Percentiles rank a stretch among this genome's conserved stretches.
Conservation (phyloP, 1,284 basidiomycete genomes). For the Ceratobasidium sp. region DNA sequence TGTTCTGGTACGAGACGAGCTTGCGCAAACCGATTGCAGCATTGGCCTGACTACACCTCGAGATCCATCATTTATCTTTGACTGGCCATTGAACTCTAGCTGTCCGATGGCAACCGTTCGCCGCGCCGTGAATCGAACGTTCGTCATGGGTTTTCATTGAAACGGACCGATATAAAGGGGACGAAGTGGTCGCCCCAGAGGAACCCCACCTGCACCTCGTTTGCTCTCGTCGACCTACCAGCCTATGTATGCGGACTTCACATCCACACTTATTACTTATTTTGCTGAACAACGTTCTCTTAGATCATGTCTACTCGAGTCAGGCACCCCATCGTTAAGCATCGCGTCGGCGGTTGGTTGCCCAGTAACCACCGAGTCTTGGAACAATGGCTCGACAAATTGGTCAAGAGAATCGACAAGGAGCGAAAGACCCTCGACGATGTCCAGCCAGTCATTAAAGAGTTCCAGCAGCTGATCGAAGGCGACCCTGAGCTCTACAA, state of each 20-base stretch:
- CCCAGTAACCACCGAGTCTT: constrained; percentile 20
- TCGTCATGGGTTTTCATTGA: no score
- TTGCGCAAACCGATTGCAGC: no score
- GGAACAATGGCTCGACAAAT: constrained; percentile 13
- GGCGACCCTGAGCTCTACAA: constrained; percentile 15
- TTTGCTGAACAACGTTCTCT: not conserved
- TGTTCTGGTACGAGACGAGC: no score
- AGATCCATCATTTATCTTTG: no score
- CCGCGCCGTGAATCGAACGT: no score
- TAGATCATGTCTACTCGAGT: not conserved
- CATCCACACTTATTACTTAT: not conserved
- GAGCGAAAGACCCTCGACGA: not conserved
- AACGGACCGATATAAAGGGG: not conserved
- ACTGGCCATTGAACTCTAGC: no score
- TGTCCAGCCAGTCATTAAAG: constrained; percentile 23
- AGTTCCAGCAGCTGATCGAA: constrained; percentile 39
- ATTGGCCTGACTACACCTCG: no score
- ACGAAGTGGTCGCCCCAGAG: not conserved
- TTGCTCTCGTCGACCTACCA: not conserved
- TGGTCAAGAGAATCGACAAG: constrained; percentile 8
- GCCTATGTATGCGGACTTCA: not conserved
- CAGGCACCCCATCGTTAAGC: not conserved
- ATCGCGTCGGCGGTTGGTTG: constrained; percentile 40
- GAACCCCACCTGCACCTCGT: not conserved
- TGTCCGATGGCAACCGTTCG: no score